phyloP scores from a whole-genome alignment of 1,284 basidiomycete genomes.

The Schizophyllum amplum region DNA sequence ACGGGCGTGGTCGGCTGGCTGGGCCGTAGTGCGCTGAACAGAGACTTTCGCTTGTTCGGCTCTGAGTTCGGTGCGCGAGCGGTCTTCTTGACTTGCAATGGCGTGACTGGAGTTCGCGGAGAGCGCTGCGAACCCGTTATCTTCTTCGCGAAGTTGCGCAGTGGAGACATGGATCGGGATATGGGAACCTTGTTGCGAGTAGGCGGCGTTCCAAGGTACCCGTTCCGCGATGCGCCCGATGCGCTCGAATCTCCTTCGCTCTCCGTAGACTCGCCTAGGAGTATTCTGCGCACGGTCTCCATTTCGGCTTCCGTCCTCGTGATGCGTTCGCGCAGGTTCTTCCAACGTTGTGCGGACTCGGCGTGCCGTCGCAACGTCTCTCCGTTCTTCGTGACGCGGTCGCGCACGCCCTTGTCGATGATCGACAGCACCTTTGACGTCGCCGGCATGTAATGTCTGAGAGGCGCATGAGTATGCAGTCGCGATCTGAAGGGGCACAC shows the following conservation, averaged over 20 bases:
- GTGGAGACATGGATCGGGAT: conserved; percentile 68
- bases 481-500: conserved; percentile 14
- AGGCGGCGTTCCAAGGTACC: conserved; percentile 57
- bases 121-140: conserved; percentile 37
- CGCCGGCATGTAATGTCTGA: conserved; percentile 84
- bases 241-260: conserved; percentile 65
- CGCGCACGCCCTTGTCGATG: conserved; percentile 86
- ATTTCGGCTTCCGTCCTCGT: conserved; percentile 75
- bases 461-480: not conserved
- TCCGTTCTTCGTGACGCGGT: conserved; percentile 90
- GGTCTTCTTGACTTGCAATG: conserved; percentile 36
- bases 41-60: conserved; percentile 47
- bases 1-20: conserved; percentile 34
- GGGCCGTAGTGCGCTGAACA: conserved; percentile 42
- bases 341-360: conserved; percentile 81
- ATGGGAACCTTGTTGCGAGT: conserved; percentile 43
- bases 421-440: conserved; percentile 89
- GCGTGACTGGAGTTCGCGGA: conserved; percentile 38
- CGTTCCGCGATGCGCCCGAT: conserved; percentile 47
- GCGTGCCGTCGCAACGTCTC: conserved; percentile 83
- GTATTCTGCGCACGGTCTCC: conserved; percentile 57
- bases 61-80: conserved; percentile 46
- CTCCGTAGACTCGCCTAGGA: conserved; percentile 44
- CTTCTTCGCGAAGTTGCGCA: conserved; percentile 66
- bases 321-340: conserved; percentile 68